Evolutionary conservation across 352 stramenopile species (phyloP), one percentile per base, ranked within the genome.

Genomic region (Hyaloperonospora arabidopsidis): DNA sequence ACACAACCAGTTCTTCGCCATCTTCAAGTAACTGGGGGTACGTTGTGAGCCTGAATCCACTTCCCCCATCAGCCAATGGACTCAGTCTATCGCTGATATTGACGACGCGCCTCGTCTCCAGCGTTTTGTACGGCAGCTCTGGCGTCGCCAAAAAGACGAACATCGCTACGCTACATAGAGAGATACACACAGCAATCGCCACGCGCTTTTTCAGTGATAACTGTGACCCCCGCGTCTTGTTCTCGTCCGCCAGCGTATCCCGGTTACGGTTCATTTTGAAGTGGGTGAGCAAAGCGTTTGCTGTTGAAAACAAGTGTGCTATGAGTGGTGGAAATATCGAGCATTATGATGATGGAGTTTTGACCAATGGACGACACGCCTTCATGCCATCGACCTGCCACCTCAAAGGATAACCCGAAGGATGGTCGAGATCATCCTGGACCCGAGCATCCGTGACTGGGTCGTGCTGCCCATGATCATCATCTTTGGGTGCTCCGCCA

Each of bases 401-500:
- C 7, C 25, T 3, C 25, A 29, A 29, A 29, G 25, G 25, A 29
- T 7, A 29, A 29, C 3, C 7, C n/a, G n/a, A 7, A 29, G 3
- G 25, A 89, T 89, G 79, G 79, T 87, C 67, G 79, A 89, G 75
- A 92, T 97, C 60, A 89, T 96, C 64, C 71, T 97, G 57, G 90
- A 97, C 72, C 84, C 89, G 70, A 89, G 81, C 61, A 97, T 97
- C 63, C 84, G 89, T 57, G 84, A 97, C 65, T 97, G 92, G 92
- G 96, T 98, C 35, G 92, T 99, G 54, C 80, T 99, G 49, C 96
- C 96, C 45, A 95, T 99, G 62, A 85, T 98, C 65, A 78, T 98
- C 34, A 97, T 99, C 68, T 89, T 93, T 59, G 84, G 80, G 25
- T 90, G 79, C 54, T 90, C 79, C 39, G 81, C 81, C 35, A 89